Evolutionary conservation across 1,284 basidiomycete genomes (phyloP).

Genomic region (Tausonia pullulans): DNA sequence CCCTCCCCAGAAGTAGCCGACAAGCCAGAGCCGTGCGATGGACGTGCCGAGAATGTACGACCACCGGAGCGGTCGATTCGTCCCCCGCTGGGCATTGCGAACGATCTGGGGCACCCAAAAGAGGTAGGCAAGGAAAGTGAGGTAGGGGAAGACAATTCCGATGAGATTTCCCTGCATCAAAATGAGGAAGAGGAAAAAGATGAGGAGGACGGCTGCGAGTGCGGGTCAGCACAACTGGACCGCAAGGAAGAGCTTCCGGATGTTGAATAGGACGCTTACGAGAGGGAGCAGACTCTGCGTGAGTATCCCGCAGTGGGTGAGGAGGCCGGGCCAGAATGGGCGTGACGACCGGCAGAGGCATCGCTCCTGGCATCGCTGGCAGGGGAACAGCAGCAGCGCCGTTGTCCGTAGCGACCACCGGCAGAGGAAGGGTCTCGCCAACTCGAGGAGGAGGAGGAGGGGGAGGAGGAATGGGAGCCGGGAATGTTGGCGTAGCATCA

Average conservation of each 20-base stretch:
- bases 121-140: slow-evolving; percentile 5
- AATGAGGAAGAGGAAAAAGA: slow-evolving; percentile 1
- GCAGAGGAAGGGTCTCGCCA: no score
- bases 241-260: neutral
- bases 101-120: slow-evolving; percentile 14
- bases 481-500: neutral
- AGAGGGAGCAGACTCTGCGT: neutral
- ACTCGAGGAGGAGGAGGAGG: neutral
- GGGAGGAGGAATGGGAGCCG: neutral
- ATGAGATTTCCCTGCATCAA: slow-evolving; percentile 11
- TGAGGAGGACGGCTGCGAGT: neutral
- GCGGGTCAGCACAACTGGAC: neutral
- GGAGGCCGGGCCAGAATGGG: no score
- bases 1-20: slow-evolving; percentile 1
- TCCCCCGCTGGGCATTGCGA: slow-evolving; percentile 2
- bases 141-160: slow-evolving; percentile 5
- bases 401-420: no score
- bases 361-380: slow-evolving; percentile 5
- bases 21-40: neutral
- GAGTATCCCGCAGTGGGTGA: no score
- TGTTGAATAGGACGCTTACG: neutral
- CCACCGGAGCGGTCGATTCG: slow-evolving; percentile 4
- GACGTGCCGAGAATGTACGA: slow-evolving; percentile 6
- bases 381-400: neutral
- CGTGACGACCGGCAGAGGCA: neutral